Percentiles rank a stretch among this genome's conserved stretches.
Evolutionary conservation across 2,329 filamentous ascomycete genomes (phyloP).

Genomic region (Neobulgaria alba): DNA sequence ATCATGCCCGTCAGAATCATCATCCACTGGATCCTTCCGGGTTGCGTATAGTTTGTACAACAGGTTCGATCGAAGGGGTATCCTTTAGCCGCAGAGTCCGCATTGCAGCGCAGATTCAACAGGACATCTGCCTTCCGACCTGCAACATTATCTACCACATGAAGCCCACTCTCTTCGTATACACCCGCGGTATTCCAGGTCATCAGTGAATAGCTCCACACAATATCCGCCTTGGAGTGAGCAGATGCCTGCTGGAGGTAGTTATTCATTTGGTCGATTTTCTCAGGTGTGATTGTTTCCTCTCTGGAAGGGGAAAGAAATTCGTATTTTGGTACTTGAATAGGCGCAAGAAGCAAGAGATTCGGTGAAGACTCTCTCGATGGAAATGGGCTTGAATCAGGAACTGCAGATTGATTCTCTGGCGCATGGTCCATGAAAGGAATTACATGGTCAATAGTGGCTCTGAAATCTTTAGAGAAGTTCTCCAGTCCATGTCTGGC

Average conservation of each 20-base stretch:
- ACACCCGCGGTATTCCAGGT: slow-evolving; percentile 29
- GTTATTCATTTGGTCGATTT: slow-evolving; percentile 44
- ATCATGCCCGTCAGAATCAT: slow-evolving; percentile 28
- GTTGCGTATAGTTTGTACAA: slow-evolving; percentile 37
- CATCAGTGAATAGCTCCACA: slow-evolving; percentile 45
- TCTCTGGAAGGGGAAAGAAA: slow-evolving; percentile 26
- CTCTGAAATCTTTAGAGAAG: slow-evolving; percentile 37
- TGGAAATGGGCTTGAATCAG: slow-evolving; percentile 10
- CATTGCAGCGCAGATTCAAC: slow-evolving; percentile 44
- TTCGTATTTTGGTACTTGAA: slow-evolving; percentile 29
- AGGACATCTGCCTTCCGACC: slow-evolving; percentile 42
- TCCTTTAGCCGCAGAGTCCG: slow-evolving; percentile 31
- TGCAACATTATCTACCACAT: slow-evolving; percentile 38
- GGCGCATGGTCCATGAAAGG: slow-evolving; percentile 29
- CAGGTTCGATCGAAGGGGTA: slow-evolving; percentile 43
- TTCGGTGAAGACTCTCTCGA: slow-evolving; percentile 18
- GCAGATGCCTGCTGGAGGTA: slow-evolving; percentile 37
- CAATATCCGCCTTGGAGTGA: slow-evolving; percentile 35
- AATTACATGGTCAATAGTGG: slow-evolving; percentile 38
- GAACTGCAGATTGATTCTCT: slow-evolving; percentile 21
- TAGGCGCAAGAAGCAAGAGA: slow-evolving; percentile 24
- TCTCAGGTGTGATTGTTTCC: slow-evolving; percentile 37
- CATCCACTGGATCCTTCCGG: slow-evolving; percentile 31
- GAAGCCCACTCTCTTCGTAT: slow-evolving; percentile 40
- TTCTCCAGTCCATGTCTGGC: slow-evolving; percentile 40